Percentiles rank a stretch among this genome's conserved stretches.
Conservation (phyloP, 441 rosid genomes). For the Jatropha podagrica region DNA sequence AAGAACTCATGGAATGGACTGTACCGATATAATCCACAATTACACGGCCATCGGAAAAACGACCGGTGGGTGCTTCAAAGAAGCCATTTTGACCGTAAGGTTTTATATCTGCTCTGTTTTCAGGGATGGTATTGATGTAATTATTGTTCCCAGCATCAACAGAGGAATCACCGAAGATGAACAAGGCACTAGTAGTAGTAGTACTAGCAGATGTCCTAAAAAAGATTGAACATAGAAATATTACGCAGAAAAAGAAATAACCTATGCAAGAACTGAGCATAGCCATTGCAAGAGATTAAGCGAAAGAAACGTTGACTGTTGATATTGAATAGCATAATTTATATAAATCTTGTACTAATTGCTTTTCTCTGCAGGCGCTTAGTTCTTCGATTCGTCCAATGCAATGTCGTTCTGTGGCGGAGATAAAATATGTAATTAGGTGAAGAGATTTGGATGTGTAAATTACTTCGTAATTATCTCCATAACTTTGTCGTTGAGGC, state of each 20-base stretch:
- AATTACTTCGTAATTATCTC: no score
- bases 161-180: conserved; percentile 58
- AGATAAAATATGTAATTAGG: no score
- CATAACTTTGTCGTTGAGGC: no score
- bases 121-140: conserved; percentile 40
- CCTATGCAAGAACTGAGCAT: conserved; percentile 6
- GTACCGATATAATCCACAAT: conserved; percentile 57
- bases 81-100: conserved; percentile 52
- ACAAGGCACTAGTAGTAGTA: conserved; percentile 28
- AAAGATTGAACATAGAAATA: background rate
- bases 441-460: no score
- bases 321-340: background rate
- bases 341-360: background rate
- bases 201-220: conserved; percentile 10
- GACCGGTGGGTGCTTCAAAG: conserved; percentile 46
- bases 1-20: background rate
- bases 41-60: conserved; percentile 61
- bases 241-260: background rate
- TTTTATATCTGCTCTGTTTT: conserved; percentile 38
- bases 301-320: background rate
- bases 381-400: conserved; percentile 6
- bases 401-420: background rate
- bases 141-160: conserved; percentile 58
- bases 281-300: conserved; percentile 19
- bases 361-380: background rate